Conservation (phyloP, 2,329 filamentous ascomycete species). For the Colletotrichum cordylinicola region DNA sequence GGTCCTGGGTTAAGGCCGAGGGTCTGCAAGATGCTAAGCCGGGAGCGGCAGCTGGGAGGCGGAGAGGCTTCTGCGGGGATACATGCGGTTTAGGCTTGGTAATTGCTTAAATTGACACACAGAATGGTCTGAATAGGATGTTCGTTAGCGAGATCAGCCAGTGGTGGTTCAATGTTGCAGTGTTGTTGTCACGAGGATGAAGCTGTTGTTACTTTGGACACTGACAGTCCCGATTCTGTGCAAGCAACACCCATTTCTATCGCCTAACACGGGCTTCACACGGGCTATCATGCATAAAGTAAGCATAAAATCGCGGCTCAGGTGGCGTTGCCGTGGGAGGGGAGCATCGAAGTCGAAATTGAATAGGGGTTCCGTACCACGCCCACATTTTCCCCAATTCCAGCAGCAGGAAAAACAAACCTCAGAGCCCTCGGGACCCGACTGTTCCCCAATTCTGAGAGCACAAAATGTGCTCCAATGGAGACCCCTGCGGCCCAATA, state of each 20-base stretch:
- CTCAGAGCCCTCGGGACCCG: background rate
- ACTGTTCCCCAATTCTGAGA: background rate
- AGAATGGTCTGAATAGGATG: background rate
- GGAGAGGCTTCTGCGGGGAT: background rate
- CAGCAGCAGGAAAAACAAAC: background rate
- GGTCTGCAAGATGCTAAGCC: background rate
- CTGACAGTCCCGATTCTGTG: background rate
- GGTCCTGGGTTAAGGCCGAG: background rate
- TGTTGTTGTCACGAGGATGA: background rate
- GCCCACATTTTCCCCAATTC: background rate
- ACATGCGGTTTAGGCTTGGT: background rate
- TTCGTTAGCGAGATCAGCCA: background rate
- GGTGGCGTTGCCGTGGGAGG: background rate
- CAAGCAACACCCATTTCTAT: background rate
- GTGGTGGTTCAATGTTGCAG: background rate
- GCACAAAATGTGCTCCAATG: background rate
- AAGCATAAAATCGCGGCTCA: background rate
- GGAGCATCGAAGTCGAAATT: background rate
- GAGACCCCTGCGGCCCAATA: background rate
- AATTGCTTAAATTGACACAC: background rate
- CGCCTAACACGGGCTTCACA: background rate
- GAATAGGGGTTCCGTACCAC: background rate
- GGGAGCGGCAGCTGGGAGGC: background rate
- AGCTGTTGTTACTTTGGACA: background rate
- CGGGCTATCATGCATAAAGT: background rate